Evolutionary conservation across 306 rosid genomes (phyloP).

Genomic region (Casuarina glauca): DNA sequence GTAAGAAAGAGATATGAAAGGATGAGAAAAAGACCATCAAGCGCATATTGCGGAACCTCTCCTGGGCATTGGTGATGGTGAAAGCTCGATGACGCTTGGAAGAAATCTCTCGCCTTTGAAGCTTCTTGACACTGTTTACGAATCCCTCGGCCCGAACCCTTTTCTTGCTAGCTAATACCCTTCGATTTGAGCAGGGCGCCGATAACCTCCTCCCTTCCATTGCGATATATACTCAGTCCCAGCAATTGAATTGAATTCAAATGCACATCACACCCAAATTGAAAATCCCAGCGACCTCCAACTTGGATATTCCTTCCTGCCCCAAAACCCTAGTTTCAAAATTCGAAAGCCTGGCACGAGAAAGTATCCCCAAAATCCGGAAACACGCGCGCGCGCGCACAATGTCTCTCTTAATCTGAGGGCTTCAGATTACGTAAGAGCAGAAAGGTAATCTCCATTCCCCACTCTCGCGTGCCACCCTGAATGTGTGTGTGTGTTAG

Average conservation of each 20-base stretch:
- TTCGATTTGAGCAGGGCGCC: conserved; percentile 61
- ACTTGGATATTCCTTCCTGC: background rate
- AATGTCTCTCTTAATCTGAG: background rate
- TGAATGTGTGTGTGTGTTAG: background rate
- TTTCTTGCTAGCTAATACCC: conserved; percentile 65
- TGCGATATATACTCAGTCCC: background rate
- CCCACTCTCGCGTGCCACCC: background rate
- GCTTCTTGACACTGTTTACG: conserved; percentile 64
- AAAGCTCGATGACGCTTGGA: conserved; percentile 78
- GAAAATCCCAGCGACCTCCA: background rate
- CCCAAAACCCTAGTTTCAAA: background rate
- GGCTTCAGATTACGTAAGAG: background rate
- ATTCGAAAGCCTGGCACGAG: background rate
- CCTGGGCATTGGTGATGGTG: conserved; percentile 66
- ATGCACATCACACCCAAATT: background rate
- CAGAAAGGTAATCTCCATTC: background rate
- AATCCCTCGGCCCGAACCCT: conserved; percentile 48
- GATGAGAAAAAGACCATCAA: conserved; percentile 45
- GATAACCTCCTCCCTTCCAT: conserved; percentile 83
- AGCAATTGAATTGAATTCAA: background rate
- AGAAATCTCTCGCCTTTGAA: conserved; percentile 74
- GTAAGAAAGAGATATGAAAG: background rate
- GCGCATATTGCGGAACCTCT: conserved; percentile 79
- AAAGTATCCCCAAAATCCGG: background rate
- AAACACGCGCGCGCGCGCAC: background rate